A percentile compares a stretch with the other conserved stretches of the same genome.
phyloP scores from a whole-genome alignment of 345 rosid species.

The Hibiscus syriacus region DNA sequence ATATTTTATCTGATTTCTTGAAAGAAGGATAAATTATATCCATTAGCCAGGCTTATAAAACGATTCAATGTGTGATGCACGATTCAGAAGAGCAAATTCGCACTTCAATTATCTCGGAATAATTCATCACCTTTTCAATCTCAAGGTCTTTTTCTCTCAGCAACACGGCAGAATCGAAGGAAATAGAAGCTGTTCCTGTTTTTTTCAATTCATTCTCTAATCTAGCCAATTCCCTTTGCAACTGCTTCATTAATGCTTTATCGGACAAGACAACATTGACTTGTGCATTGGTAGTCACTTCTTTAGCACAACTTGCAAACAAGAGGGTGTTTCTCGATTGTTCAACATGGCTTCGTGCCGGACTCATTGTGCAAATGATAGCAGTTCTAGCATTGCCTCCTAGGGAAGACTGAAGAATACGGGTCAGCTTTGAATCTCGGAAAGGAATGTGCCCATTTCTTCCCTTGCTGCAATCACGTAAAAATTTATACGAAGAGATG shows the following conservation, averaged over 20 bases:
- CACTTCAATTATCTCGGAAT: neutral
- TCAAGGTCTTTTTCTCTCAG: constrained; percentile 1
- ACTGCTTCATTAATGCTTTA: neutral
- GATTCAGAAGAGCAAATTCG: neutral
- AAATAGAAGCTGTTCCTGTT: neutral
- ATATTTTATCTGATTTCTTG: neutral
- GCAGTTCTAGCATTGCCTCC: constrained; percentile 5
- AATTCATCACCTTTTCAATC: neutral
- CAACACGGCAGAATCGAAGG: neutral
- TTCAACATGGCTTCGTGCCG: neutral
- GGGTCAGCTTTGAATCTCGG: neutral
- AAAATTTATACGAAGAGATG: neutral
- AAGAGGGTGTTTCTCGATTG: constrained; percentile 1
- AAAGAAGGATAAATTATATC: neutral
- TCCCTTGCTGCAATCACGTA: neutral
- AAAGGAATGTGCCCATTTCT: constrained; percentile 5
- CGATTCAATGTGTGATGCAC: neutral
- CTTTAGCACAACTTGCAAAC: constrained; percentile 1
- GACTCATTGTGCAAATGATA: constrained; percentile 1
- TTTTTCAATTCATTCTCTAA: neutral
- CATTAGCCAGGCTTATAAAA: neutral
- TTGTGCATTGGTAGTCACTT: neutral
- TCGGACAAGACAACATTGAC: neutral
- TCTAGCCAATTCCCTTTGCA: neutral
- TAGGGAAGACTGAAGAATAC: constrained; percentile 2